Evolutionary conservation across 108 stramenopile genomes (phyloP).

Genomic region (Fistulifera solaris): DNA sequence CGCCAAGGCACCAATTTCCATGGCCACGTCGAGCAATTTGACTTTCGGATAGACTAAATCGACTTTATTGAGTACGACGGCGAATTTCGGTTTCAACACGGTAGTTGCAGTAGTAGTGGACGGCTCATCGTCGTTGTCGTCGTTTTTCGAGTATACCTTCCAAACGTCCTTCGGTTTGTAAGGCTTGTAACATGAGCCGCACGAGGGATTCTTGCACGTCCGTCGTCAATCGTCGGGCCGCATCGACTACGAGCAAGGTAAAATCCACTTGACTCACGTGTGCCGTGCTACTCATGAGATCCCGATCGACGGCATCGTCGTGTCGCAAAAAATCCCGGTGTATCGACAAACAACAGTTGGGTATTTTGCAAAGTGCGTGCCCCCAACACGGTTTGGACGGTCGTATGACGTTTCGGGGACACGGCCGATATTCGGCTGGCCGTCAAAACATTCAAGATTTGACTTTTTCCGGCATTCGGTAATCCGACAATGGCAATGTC

Average conservation of each 20-base stretch:
- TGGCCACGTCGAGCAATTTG: constrained; percentile 54
- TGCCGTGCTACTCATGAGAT: constrained; percentile 55
- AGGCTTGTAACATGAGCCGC: constrained; percentile 51
- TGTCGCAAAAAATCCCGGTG: constrained; percentile 83
- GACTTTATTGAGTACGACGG: constrained; percentile 84
- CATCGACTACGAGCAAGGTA: constrained; percentile 79
- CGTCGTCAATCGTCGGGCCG: constrained; percentile 43
- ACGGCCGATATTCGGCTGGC: constrained; percentile 76
- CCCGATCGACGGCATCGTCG: constrained; percentile 29
- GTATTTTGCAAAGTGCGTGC: constrained; percentile 63
- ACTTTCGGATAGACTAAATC: constrained; percentile 86
- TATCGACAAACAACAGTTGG: constrained; percentile 85
- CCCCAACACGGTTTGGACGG: constrained; percentile 73
- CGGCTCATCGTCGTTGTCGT: constrained; percentile 4
- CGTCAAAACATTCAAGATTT: constrained; percentile 73
- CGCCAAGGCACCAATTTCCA: constrained; percentile 67
- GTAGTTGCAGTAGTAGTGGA: constrained; percentile 40
- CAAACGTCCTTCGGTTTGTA: constrained; percentile 43
- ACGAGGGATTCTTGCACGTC: constrained; percentile 53
- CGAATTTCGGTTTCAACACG: not conserved
- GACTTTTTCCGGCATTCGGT: constrained; percentile 85
- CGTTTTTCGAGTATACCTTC: constrained; percentile 25
- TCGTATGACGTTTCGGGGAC: constrained; percentile 89
- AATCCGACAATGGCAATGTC: constrained; percentile 84
- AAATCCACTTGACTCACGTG: constrained; percentile 72